Percentiles rank a stretch among this genome's conserved stretches.
phyloP scores from a whole-genome alignment of 75 land plant genomes.

The Cunninghamia lanceolata region DNA sequence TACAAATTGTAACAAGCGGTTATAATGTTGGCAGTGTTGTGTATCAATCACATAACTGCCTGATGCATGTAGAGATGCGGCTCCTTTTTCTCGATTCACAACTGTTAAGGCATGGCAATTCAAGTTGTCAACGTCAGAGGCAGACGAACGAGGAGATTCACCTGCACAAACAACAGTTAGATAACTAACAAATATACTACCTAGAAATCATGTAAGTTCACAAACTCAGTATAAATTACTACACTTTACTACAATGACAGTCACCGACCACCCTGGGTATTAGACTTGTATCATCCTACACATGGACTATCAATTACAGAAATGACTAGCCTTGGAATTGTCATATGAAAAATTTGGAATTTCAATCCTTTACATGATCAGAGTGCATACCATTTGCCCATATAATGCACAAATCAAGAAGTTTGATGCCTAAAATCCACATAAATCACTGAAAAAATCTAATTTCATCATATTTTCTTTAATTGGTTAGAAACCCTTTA shows the following conservation, averaged over 20 bases:
- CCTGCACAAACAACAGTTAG: not conserved
- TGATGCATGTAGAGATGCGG: not conserved
- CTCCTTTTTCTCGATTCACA: not conserved
- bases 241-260: not conserved
- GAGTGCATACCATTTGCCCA: not conserved
- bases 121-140: not conserved
- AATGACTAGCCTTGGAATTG: not conserved
- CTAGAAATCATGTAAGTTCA: not conserved
- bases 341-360: not conserved
- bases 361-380: not conserved
- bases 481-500: not conserved
- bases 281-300: not conserved
- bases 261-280: not conserved
- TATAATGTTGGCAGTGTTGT: not conserved
- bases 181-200: not conserved
- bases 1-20: not conserved
- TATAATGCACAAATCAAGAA: not conserved
- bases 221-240: not conserved
- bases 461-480: not conserved
- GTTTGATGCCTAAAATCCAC: not conserved
- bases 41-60: not conserved
- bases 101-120: not conserved
- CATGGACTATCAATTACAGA: not conserved
- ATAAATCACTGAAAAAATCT: no score
- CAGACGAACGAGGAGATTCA: not conserved